A percentile compares a stretch with the other conserved stretches of the same genome.
These are phyloP conservation scores for Anthracocystis setariae DNA, from an alignment of 1,284 basidiomycete species.

Conservation along the genomic window DNA sequence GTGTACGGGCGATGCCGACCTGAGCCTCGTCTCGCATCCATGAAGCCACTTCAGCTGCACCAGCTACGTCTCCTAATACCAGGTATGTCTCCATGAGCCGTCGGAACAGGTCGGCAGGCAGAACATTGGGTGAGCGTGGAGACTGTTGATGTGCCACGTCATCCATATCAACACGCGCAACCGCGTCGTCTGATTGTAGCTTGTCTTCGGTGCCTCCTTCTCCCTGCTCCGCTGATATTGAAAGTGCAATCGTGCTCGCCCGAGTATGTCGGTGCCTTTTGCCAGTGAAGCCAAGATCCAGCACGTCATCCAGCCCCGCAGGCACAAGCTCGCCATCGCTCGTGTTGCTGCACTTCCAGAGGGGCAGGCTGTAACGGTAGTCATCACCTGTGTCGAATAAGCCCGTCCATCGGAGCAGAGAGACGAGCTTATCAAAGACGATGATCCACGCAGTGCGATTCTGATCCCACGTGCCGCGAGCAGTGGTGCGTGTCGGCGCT, in stretches of 20 bases:
- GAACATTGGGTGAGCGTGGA: constrained; percentile 19
- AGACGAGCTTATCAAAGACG: constrained; percentile 26
- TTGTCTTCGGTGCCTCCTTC: not conserved
- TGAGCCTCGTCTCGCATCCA: constrained; percentile 53
- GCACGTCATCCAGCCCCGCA: constrained; percentile 26
- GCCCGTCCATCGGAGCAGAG: constrained; percentile 31
- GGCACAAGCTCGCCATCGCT: constrained; percentile 21
- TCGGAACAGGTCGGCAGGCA: constrained; percentile 24
- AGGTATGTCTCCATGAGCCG: constrained; percentile 39
- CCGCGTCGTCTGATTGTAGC: not conserved
- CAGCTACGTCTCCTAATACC: constrained; percentile 23
- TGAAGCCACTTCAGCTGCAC: constrained; percentile 43
- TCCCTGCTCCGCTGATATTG: constrained; percentile 3
- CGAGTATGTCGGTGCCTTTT: not conserved
- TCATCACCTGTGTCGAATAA: constrained; percentile 42
- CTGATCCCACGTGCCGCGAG: constrained; percentile 7
- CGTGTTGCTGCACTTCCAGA: constrained; percentile 27
- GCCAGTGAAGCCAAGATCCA: constrained; percentile 8
- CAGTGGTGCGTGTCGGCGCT: not conserved
- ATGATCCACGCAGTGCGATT: constrained; percentile 18
- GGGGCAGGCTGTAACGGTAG: constrained; percentile 14
- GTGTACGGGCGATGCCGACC: constrained; percentile 11
- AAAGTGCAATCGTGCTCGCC: constrained; percentile 4
- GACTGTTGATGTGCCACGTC: constrained; percentile 5
- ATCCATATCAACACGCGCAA: not conserved